Conservation (phyloP, 352 stramenopile species). For the Elongisporangium prolatum region DNA sequence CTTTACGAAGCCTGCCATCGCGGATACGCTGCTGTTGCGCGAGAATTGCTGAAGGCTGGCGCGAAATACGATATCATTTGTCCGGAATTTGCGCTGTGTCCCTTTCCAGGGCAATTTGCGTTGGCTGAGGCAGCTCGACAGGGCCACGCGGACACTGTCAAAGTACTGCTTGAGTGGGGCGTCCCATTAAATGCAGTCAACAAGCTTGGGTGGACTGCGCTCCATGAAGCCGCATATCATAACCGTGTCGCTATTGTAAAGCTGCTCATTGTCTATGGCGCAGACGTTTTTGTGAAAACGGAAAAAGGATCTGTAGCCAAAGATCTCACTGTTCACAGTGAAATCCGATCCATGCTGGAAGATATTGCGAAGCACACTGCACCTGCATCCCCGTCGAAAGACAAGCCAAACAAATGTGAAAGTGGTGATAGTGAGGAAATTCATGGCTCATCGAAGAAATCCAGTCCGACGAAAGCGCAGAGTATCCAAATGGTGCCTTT, state of each 20-base stretch:
- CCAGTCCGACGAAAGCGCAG: constrained; percentile 22
- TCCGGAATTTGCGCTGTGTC: constrained; percentile 74
- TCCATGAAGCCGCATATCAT: constrained; percentile 79
- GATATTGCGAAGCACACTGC: constrained; percentile 47
- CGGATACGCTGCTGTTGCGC: constrained; percentile 52
- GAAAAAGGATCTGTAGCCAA: constrained; percentile 58
- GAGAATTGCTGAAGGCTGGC: constrained; percentile 61
- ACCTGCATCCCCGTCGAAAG: constrained; percentile 10
- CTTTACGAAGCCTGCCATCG: constrained; percentile 76
- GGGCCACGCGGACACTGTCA: constrained; percentile 55
- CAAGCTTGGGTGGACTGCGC: constrained; percentile 65
- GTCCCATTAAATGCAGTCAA: constrained; percentile 79
- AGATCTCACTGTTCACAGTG: constrained; percentile 76
- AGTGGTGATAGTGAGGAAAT: constrained; percentile 4
- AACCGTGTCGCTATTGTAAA: constrained; percentile 70
- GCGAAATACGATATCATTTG: constrained; percentile 63
- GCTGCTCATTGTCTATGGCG: constrained; percentile 72
- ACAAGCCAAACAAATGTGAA: constrained; percentile 1
- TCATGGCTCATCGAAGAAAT: constrained; percentile 18
- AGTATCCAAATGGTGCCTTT: constrained; percentile 17
- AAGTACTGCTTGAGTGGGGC: constrained; percentile 72
- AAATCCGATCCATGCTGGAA: constrained; percentile 75
- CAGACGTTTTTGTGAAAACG: constrained; percentile 60
- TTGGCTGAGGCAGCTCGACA: constrained; percentile 70
- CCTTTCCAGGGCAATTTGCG: constrained; percentile 58